A percentile compares a stretch with the other conserved stretches of the same genome.
Evolutionary conservation across 129 eudicot genomes (phyloP).

Genomic region (Apium graveolens): DNA sequence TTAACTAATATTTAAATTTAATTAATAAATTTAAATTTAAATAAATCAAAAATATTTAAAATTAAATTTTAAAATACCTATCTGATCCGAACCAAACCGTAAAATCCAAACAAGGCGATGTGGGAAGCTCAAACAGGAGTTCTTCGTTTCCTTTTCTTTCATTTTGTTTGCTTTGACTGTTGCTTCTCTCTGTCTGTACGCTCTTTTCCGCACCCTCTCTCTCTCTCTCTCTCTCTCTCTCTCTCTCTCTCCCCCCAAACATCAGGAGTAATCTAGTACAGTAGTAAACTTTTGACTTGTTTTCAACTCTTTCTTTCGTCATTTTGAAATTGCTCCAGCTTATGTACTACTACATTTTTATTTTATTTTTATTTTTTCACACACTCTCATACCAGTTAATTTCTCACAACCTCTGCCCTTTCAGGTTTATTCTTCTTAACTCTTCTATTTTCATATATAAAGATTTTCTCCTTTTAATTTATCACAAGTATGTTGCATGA

Average conservation of each 20-base stretch:
- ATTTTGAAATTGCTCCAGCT: not conserved
- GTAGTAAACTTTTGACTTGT: constrained; percentile 9
- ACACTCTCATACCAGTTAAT: not conserved
- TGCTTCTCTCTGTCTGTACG: not conserved
- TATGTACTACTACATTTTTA: not conserved
- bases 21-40: too few species aligned
- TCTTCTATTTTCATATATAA: not conserved
- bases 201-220: not conserved
- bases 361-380: not conserved
- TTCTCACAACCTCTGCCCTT: not conserved
- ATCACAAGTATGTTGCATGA: not conserved
- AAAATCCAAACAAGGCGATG: too few species aligned
- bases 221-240: not conserved
- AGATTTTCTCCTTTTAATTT: not conserved
- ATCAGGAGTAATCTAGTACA: not conserved
- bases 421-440: not conserved
- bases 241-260: not conserved
- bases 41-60: too few species aligned
- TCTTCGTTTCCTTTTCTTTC: not conserved
- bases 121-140: too few species aligned
- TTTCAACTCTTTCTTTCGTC: constrained; percentile 6
- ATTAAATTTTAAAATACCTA: too few species aligned
- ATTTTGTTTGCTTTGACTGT: constrained; percentile 1
- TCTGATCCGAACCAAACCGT: too few species aligned
- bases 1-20: too few species aligned